phyloP scores from a whole-genome alignment of 1,284 basidiomycete genomes.

The Hypsizygus ulmarius region DNA sequence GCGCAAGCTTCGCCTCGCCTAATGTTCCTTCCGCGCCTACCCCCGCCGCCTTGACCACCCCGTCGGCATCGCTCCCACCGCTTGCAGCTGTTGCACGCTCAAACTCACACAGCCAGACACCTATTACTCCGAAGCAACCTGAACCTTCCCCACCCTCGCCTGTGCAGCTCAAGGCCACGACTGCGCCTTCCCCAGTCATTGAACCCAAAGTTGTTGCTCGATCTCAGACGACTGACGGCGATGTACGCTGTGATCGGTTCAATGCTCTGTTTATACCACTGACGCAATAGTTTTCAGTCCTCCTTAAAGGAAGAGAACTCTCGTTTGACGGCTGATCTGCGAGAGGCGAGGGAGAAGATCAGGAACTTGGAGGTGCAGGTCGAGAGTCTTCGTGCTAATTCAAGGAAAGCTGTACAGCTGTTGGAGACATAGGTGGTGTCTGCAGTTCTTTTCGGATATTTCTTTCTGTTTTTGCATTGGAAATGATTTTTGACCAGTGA shows the following conservation, averaged over 20 bases:
- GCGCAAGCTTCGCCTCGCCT: constrained; percentile 37
- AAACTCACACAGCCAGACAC: constrained; percentile 16
- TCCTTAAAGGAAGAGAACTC: constrained; percentile 54
- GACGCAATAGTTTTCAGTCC: constrained; percentile 7
- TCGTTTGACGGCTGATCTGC: constrained; percentile 59
- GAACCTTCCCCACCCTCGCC: constrained; percentile 18
- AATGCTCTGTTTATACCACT: constrained; percentile 13
- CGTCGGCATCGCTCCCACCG: constrained; percentile 24
- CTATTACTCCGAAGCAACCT: constrained; percentile 12
- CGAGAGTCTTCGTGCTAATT: constrained; percentile 73
- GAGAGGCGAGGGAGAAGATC: constrained; percentile 77
- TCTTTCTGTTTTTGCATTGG: too few relatives aligned
- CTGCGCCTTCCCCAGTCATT: constrained; percentile 14
- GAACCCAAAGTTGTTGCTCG: constrained; percentile 21
- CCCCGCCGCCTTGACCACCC: constrained; percentile 25
- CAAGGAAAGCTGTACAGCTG: constrained; percentile 62
- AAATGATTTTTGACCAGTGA: too few relatives aligned
- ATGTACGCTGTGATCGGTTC: constrained; percentile 20
- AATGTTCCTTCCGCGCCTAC: constrained; percentile 23
- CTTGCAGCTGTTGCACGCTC: constrained; percentile 15
- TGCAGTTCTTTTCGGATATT: not conserved
- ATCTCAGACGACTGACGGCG: constrained; percentile 22
- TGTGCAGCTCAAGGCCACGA: constrained; percentile 6
- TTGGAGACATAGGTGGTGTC: constrained; percentile 30
- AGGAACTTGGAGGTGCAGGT: constrained; percentile 80